A percentile compares a stretch with the other conserved stretches of the same genome.
Evolutionary conservation across 495 filamentous ascomycete species (phyloP).

Genomic region (Daldinia caldariorum): DNA sequence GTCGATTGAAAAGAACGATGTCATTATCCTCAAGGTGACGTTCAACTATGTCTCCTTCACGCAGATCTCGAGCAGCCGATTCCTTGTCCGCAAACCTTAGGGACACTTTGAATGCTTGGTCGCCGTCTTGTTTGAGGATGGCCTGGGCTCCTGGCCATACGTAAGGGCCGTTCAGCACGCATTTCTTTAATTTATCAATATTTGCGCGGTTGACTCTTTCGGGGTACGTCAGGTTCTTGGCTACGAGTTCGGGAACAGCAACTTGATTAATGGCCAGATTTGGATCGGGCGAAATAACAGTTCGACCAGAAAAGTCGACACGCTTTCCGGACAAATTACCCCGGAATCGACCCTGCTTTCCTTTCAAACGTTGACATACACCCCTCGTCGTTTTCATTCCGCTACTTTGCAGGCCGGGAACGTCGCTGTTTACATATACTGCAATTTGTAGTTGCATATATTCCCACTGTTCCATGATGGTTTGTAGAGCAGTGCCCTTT

Average conservation of each 20-base stretch:
- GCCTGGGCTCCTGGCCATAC: conserved; percentile 89
- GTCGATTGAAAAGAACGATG: conserved; percentile 97
- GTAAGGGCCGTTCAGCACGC: conserved; percentile 75
- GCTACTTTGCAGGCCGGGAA: conserved; percentile 83
- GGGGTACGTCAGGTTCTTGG: conserved; percentile 93
- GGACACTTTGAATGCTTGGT: conserved; percentile 68
- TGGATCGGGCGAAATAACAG: conserved; percentile 96
- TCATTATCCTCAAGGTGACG: conserved; percentile 95
- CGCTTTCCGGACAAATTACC: conserved; percentile 97
- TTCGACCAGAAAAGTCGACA: conserved; percentile 97
- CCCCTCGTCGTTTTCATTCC: conserved; percentile 85
- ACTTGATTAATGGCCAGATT: conserved; percentile 95
- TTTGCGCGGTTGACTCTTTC: conserved; percentile 86
- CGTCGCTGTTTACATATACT: conserved; percentile 96
- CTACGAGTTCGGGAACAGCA: conserved; percentile 87
- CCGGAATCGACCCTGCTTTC: conserved; percentile 96
- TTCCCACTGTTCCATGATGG: conserved; percentile 98
- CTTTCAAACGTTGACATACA: conserved; percentile 94
- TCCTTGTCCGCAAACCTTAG: conserved; percentile 78
- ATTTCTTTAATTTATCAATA: conserved; percentile 77
- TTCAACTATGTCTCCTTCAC: conserved; percentile 88
- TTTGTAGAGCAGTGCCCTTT: conserved; percentile 82
- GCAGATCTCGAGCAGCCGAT: conserved; percentile 72
- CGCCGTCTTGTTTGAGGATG: conserved; percentile 69
- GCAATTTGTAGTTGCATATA: conserved; percentile 93